A percentile compares a stretch with the other conserved stretches of the same genome.
Conservation (phyloP, 176 grass and related monocot species). For the Triticum monococcum region DNA sequence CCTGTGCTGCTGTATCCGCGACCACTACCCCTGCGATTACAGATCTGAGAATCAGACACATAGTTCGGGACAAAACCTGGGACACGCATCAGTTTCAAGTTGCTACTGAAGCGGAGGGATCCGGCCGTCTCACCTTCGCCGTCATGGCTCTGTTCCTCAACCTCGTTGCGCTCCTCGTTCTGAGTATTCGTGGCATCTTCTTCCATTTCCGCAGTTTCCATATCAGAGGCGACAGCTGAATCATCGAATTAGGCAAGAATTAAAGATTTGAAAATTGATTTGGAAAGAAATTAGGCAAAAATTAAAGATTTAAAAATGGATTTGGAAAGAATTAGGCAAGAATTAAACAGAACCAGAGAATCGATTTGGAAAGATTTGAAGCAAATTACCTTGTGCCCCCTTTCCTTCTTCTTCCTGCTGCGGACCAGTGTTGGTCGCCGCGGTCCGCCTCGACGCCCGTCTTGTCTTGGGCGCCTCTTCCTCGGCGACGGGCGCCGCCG, state of each 20-base stretch:
- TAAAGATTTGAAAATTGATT: not conserved
- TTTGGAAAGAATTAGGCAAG: not conserved
- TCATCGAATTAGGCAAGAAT: not conserved
- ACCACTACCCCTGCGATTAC: not conserved
- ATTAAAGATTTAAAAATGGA: not conserved
- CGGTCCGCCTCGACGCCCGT: slow-evolving; percentile 1
- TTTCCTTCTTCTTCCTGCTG: slow-evolving; percentile 24
- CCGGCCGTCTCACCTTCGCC: not conserved
- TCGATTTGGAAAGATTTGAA: not conserved
- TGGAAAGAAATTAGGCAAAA: not conserved
- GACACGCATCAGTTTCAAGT: not conserved
- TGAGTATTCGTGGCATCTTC: not conserved
- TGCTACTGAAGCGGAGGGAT: not conserved
- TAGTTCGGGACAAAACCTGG: not conserved
- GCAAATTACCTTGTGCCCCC: slow-evolving; percentile 1
- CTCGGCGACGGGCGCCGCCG: not conserved
- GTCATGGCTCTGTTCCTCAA: not conserved
- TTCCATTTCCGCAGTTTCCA: not conserved
- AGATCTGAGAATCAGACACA: not conserved
- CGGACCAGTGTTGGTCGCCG: not conserved
- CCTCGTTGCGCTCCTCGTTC: not conserved
- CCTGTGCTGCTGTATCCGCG: not conserved
- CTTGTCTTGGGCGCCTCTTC: slow-evolving; percentile 12
- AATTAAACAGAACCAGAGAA: not conserved
- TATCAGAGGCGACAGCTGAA: not conserved